phyloP scores from a whole-genome alignment of 257 asterid genomes.

The Nicotiana tabacum region DNA sequence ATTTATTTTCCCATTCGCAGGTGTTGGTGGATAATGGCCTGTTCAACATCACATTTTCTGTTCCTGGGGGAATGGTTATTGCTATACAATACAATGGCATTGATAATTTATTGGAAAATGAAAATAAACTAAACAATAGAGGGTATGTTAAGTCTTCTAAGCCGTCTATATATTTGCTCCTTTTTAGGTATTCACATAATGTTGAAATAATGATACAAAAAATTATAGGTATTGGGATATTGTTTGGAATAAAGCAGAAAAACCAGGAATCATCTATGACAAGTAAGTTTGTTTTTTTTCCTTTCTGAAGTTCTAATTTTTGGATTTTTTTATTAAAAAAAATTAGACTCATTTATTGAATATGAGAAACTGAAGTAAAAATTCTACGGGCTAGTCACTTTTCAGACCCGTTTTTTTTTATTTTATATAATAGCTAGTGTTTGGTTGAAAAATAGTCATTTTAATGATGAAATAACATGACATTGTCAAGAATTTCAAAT shows the following conservation, averaged over 20 bases:
- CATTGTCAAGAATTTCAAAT: no score
- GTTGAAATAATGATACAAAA: no score
- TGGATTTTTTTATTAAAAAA: neutral
- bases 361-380: neutral
- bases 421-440: no score
- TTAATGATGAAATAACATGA: no score
- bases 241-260: constrained; percentile 51
- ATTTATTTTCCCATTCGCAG: constrained; percentile 15
- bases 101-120: constrained; percentile 47
- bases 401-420: no score
- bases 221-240: constrained; percentile 73
- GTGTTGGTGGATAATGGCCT: constrained; percentile 65
- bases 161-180: no score
- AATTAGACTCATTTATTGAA: neutral
- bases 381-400: no score
- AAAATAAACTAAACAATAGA: constrained; percentile 35
- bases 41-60: constrained; percentile 47
- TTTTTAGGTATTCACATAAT: neutral
- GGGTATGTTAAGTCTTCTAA: constrained; percentile 35
- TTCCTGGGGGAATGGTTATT: constrained; percentile 55
- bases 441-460: no score
- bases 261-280: constrained; percentile 24
- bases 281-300: constrained; percentile 30
- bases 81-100: constrained; percentile 57
- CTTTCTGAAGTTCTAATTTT: neutral